Evolutionary conservation across 106 monocot genomes (phyloP), one percentile per base, ranked within the genome.

Genomic region (Dactylorhiza incarnata): DNA sequence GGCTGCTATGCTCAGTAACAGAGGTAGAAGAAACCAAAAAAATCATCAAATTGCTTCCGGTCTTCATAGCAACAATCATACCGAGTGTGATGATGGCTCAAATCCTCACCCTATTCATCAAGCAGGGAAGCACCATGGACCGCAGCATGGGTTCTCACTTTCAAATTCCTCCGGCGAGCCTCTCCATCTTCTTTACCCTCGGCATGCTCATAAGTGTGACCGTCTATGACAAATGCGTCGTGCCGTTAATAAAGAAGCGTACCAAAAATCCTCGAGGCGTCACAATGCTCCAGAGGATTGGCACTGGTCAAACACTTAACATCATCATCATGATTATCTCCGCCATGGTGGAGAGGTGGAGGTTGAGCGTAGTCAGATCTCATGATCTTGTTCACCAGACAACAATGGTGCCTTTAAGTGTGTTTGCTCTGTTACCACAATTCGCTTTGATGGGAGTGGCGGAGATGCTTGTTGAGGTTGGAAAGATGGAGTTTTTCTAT

Each of bases 401-500:
- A 58, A 9, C 3, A 49, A 20, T 4, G 54, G 58, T 48, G 37
- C 81, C 81, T 45, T 52, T 71, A 4, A 58, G 76, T 1, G 61
- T 81, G 11, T 81, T 81, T 9, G 52, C 76, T 16, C 76, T 81
- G 0, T 24, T 81, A 0, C 81, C 81, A 5, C 81, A 81, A 46
- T 76, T 75, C 19, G 75, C 45, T 7, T 13, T 81, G 56, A 81
- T 81, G 76, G 81, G 81, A 54, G 49, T 81, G 3, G 63, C 81
- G 0, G 81, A 81, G 10, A 54, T 74, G 12, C 76, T 81, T 24
- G 70, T 76, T 0, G 76, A 51, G 4, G 81, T 81, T 1, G 81
- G 68, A 9, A 81, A 81, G 81, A 5, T 76, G 2, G 81, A 81
- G 69, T 81, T 87, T 53, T 87, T 87, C 81, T 87, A 87, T 75